Conservation (phyloP, 2,329 filamentous ascomycete genomes). For the Canariomyces notabilis region DNA sequence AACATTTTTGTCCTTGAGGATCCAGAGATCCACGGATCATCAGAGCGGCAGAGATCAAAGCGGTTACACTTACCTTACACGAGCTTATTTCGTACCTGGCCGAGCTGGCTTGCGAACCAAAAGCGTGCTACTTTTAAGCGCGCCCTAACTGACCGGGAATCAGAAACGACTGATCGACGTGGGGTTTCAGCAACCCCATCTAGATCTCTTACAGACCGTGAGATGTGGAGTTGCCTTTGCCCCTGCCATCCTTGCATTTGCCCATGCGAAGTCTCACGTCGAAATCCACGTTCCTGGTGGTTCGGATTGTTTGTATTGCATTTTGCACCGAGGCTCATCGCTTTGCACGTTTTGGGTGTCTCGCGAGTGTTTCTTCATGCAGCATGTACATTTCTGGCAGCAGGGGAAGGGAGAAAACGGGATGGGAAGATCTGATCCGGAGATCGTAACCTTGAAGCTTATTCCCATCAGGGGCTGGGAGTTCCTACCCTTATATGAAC, state of each 20-base stretch:
- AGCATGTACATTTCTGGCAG: neutral
- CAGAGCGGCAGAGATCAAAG: neutral
- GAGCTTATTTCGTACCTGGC: no score
- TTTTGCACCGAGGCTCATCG: neutral
- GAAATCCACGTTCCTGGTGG: neutral
- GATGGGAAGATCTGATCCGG: neutral
- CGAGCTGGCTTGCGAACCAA: no score
- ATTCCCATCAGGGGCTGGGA: neutral
- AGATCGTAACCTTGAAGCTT: neutral
- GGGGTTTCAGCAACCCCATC: neutral
- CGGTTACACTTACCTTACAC: no score
- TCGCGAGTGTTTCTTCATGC: neutral
- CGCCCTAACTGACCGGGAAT: constrained; percentile 1
- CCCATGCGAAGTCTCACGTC: neutral
- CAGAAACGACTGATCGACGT: constrained; percentile 11
- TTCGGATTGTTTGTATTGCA: neutral
- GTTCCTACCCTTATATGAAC: neutral
- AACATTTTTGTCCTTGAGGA: neutral
- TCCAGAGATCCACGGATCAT: neutral
- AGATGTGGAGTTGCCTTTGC: neutral
- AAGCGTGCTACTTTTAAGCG: neutral
- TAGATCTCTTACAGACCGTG: neutral
- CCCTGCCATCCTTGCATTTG: no score
- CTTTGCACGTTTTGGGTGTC: neutral
- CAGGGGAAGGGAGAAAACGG: neutral